Percentiles rank a stretch among this genome's conserved stretches.
Conservation (phyloP, 257 asterid genomes). For the Fraxinus americana region DNA sequence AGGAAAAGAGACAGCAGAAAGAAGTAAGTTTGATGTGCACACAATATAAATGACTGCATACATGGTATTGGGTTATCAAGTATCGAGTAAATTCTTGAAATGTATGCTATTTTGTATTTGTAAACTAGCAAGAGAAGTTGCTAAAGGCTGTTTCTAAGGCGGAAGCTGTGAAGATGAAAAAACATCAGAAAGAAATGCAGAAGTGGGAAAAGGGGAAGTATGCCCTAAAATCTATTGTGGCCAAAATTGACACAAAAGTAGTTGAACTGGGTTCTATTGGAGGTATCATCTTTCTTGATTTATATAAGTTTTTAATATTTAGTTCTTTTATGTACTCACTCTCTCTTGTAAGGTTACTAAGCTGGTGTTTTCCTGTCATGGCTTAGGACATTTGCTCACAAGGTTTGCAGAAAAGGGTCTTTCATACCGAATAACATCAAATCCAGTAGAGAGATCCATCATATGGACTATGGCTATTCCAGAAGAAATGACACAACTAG, state of each 20-base stretch:
- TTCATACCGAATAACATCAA: constrained; percentile 71
- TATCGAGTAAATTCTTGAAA: background rate
- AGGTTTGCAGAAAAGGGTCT: constrained; percentile 83
- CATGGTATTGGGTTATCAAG: constrained; percentile 19
- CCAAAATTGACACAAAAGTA: constrained; percentile 80
- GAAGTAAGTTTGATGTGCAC: constrained; percentile 55
- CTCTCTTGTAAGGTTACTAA: constrained; percentile 32
- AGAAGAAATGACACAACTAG: constrained; percentile 61
- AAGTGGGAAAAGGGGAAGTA: constrained; percentile 92
- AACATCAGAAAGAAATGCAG: constrained; percentile 69
- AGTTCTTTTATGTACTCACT: constrained; percentile 8
- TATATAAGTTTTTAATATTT: constrained; percentile 11
- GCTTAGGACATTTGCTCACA: constrained; percentile 79
- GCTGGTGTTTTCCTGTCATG: constrained; percentile 35
- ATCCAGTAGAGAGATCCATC: constrained; percentile 75
- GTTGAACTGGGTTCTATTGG: constrained; percentile 82
- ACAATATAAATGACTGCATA: background rate
- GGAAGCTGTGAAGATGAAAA: constrained; percentile 79
- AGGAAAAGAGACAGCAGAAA: constrained; percentile 73
- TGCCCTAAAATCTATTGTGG: constrained; percentile 82
- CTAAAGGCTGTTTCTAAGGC: constrained; percentile 80
- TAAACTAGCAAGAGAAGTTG: constrained; percentile 72
- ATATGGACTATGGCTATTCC: constrained; percentile 79
- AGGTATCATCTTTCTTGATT: constrained; percentile 43
- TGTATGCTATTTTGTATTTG: constrained; percentile 24